Percentiles rank a stretch among this genome's conserved stretches.
Evolutionary conservation across 2,329 filamentous ascomycete genomes (phyloP).

Genomic region (Neonectria ditissima): DNA sequence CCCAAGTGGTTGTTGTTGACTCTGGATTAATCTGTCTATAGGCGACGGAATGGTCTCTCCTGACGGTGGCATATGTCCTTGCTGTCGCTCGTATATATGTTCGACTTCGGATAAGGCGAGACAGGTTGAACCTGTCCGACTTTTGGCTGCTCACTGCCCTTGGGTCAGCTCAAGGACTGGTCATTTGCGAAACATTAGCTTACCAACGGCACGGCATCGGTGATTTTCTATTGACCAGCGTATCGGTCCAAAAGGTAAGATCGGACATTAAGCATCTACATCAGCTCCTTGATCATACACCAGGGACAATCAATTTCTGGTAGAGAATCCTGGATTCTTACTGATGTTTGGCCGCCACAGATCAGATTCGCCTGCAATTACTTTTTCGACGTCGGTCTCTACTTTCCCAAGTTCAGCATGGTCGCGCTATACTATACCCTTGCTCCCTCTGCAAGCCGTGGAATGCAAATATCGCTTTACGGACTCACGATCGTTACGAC

Average conservation of each 20-base stretch:
- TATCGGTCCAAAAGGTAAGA: constrained; percentile 10
- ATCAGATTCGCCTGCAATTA: constrained; percentile 39
- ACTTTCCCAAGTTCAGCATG: constrained; percentile 42
- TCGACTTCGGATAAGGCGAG: constrained; percentile 13
- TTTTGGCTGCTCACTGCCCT: constrained; percentile 2
- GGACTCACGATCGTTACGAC: constrained; percentile 27
- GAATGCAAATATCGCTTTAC: constrained; percentile 33
- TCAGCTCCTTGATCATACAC: neutral
- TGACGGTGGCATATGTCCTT: constrained; percentile 3
- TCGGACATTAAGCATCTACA: neutral
- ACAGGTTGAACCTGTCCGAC: constrained; percentile 9
- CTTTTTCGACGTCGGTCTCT: constrained; percentile 42
- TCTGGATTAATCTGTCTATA: neutral
- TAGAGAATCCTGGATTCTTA: neutral
- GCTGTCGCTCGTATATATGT: constrained; percentile 15
- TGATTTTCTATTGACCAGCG: neutral
- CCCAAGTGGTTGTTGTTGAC: too few species aligned
- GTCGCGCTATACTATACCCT: constrained; percentile 41
- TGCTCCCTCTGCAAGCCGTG: constrained; percentile 28
- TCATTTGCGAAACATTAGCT: constrained; percentile 13
- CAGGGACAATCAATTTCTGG: neutral
- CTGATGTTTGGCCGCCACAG: neutral
- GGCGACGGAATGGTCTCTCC: constrained; percentile 15
- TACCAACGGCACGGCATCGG: constrained; percentile 1
- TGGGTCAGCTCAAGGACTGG: neutral